Evolutionary conservation across 164 flowering plant genomes (phyloP).

Genomic region (Dillenia turbinata): DNA sequence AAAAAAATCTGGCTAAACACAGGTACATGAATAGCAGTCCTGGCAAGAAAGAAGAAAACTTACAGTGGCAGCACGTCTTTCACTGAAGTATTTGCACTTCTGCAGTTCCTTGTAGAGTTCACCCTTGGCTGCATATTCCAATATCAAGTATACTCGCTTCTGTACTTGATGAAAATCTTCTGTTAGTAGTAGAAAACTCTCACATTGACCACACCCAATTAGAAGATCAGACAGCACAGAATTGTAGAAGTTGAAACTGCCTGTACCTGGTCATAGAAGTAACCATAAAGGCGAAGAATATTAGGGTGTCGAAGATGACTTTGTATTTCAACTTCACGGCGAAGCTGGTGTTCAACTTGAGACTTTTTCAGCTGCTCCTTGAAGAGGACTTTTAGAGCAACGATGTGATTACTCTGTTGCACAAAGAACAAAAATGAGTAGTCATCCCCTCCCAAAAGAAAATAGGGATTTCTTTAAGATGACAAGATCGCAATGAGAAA

Average conservation of each 20-base stretch:
- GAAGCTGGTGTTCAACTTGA: constrained; percentile 96
- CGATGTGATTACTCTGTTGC: constrained; percentile 85
- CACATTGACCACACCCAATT: not conserved
- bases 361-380: constrained; percentile 92
- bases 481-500: too few species aligned
- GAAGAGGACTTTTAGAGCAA: constrained; percentile 93
- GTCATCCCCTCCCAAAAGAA: too few species aligned
- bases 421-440: not conserved
- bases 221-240: not conserved
- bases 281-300: constrained; percentile 85
- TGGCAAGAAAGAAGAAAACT: constrained; percentile 22
- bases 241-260: not conserved
- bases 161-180: constrained; percentile 24
- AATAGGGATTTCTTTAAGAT: too few species aligned
- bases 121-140: constrained; percentile 95
- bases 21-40: too few species aligned
- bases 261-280: constrained; percentile 88
- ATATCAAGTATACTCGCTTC: constrained; percentile 88
- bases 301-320: constrained; percentile 91
- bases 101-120: constrained; percentile 94
- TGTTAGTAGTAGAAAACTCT: not conserved
- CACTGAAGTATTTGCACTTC: constrained; percentile 87
- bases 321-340: constrained; percentile 94
- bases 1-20: too few species aligned
- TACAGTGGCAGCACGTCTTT: constrained; percentile 96